A percentile compares a stretch with the other conserved stretches of the same genome.
Evolutionary conservation across 495 filamentous ascomycete species (phyloP).

Genomic region (Penicillium samsonianum): DNA sequence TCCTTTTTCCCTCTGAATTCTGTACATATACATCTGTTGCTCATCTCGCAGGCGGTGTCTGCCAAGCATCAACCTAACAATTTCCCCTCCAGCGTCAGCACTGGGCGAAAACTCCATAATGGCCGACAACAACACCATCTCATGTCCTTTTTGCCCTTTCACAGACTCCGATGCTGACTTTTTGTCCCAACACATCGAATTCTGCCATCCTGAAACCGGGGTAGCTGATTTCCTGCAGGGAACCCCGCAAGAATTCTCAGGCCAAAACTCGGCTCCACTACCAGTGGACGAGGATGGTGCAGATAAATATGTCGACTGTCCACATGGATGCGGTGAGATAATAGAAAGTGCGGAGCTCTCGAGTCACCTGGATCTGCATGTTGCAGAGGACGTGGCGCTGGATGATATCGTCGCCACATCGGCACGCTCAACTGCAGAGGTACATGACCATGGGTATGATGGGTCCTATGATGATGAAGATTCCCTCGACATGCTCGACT

Average conservation of each 20-base stretch:
- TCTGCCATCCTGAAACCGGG: constrained; percentile 52
- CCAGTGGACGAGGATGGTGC: constrained; percentile 33
- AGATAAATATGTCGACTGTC: constrained; percentile 62
- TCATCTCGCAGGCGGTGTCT: background rate
- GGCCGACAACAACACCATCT: constrained; percentile 23
- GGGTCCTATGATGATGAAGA: constrained; percentile 18
- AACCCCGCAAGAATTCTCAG: background rate
- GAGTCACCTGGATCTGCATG: constrained; percentile 74
- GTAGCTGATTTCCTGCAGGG: constrained; percentile 6
- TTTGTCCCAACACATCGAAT: constrained; percentile 58
- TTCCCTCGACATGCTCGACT: constrained; percentile 3
- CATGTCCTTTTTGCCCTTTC: constrained; percentile 60
- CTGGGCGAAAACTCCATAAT: constrained; percentile 20
- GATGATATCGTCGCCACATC: constrained; percentile 38
- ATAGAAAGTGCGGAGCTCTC: constrained; percentile 62
- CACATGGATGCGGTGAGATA: constrained; percentile 71
- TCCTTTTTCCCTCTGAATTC: background rate
- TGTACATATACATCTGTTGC: background rate
- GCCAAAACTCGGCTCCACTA: constrained; percentile 1
- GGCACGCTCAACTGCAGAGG: background rate
- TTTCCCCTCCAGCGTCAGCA: background rate
- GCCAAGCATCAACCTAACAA: background rate
- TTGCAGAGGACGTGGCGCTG: constrained; percentile 55
- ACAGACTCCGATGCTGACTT: constrained; percentile 49
- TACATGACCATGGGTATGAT: constrained; percentile 10